phyloP scores from a whole-genome alignment of 129 eudicot genomes.

The Solidago caesia region DNA sequence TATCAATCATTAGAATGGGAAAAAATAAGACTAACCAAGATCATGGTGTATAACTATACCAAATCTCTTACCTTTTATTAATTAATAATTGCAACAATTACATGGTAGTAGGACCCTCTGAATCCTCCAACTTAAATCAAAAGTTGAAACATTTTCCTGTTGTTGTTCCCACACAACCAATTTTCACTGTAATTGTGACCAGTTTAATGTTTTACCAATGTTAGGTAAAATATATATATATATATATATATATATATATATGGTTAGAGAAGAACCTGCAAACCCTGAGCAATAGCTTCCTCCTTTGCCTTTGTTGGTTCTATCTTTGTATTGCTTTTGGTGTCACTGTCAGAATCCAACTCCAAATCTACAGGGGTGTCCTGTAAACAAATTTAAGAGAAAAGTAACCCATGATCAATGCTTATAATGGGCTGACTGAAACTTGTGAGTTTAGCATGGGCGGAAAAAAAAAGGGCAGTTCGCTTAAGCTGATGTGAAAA shows the following conservation, averaged over 20 bases:
- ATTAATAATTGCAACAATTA: not conserved
- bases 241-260: not conserved
- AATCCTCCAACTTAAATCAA: not conserved
- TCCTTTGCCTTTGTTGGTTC: slow-evolving; percentile 96
- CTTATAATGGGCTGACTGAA: not conserved
- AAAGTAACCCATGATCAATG: not conserved
- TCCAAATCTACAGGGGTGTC: slow-evolving; percentile 54
- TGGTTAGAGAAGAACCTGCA: slow-evolving; percentile 61
- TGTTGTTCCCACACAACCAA: not conserved
- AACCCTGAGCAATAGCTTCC: slow-evolving; percentile 84
- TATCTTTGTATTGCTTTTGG: slow-evolving; percentile 51
- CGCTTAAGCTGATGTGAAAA: not conserved
- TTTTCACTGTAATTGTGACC: no score
- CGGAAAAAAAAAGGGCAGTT: not conserved
- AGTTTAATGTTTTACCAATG: not conserved
- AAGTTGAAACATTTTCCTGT: not conserved
- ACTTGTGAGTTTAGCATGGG: not conserved
- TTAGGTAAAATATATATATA: not conserved
- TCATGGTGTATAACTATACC: no score
- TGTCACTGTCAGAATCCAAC: slow-evolving; percentile 61
- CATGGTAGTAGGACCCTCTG: not conserved
- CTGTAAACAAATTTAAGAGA: slow-evolving; percentile 34
- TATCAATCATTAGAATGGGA: no score
- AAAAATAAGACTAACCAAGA: no score
- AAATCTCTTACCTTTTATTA: no score